Evolutionary conservation across 495 filamentous ascomycete genomes (phyloP), one percentile per base, ranked within the genome.

Genomic region (Trichocladium uniseriatum): DNA sequence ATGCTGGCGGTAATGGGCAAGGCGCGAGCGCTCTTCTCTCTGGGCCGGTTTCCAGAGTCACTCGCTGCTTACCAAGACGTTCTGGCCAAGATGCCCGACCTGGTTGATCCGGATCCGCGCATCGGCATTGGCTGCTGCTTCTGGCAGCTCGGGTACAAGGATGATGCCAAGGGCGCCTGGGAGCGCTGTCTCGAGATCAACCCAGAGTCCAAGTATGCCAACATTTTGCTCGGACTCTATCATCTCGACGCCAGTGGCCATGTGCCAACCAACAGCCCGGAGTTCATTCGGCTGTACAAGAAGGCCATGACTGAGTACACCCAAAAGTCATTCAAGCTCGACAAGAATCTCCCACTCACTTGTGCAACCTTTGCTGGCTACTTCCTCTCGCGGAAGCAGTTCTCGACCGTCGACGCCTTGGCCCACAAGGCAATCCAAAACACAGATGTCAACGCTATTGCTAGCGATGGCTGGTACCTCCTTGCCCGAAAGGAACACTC

Each of bases 391-490:
- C 76, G 82, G 50, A 92, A 86, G 62, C 74, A 76, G 3, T 83
- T 87, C 61, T 55, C 76, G 2, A 85, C 84, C 40, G 91, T 92
- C 9, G 91, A 98, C 51, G 77, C 76, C 10, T 76, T 97, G 8
- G 87, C 92, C 22, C 84, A 90, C 61, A 92, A 91, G 64, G 89
- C 94, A 1, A 95, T 97, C 52, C 86, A 95, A 59, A 79, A 86
- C 50, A 96, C 91, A 2, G 92, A 98, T 61, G 89, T 96, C 52
- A 90, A 94, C 65, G 83, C 87, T 11, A 86, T 97, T 62, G 90
- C 90, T 2, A 95, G 89, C 63, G 92, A 98, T 58, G 92, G 91
- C 18, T 96, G 89, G 89, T 97, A 95, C 66, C 69, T 95, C 4
- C 80, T 97, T 13, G 92, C 87, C 11, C 75, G 89, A 38, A 95